A percentile compares a stretch with the other conserved stretches of the same genome.
These are phyloP conservation scores for Calendula officinalis DNA, from an alignment of 129 eudicot species.

Conservation along the genomic window DNA sequence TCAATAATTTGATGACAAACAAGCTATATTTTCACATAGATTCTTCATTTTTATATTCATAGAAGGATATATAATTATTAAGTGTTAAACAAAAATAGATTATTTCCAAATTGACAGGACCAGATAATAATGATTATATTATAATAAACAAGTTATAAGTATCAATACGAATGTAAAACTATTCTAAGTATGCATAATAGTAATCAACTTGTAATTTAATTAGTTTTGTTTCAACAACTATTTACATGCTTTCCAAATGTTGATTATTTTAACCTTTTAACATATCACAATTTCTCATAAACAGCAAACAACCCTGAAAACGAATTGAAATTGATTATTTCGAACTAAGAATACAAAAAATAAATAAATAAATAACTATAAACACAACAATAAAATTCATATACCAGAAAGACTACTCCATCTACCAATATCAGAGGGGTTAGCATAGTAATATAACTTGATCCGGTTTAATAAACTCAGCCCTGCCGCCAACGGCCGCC, in stretches of 20 bases:
- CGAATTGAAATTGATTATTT: conserved; percentile 25
- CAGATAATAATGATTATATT: too few relatives aligned
- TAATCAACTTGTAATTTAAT: too few relatives aligned
- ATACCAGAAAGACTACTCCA: conserved; percentile 83
- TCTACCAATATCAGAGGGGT: conserved; percentile 79
- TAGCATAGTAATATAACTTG: conserved; percentile 72
- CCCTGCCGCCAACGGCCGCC: conserved; percentile 55
- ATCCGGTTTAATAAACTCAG: conserved; percentile 62
- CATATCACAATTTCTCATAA: conserved; percentile 17
- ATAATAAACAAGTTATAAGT: too few relatives aligned
- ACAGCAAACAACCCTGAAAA: conserved; percentile 28
- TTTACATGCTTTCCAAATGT: conserved; percentile 13
- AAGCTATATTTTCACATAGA: conserved; percentile 2
- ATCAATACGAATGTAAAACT: too few relatives aligned
- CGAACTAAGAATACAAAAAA: conserved; percentile 29
- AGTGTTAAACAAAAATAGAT: too few relatives aligned
- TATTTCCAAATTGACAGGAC: too few relatives aligned
- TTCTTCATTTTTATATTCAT: neutral
- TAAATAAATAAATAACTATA: conserved; percentile 8
- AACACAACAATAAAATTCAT: conserved; percentile 3
- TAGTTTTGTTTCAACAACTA: conserved; percentile 6
- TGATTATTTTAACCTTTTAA: conserved; percentile 10
- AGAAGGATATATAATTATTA: too few relatives aligned
- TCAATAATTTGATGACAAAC: conserved; percentile 6
- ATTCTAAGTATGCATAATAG: too few relatives aligned